Base-by-base conservation (phyloP, 164 flowering plant genomes). In the Berberis thunbergii region DNA sequence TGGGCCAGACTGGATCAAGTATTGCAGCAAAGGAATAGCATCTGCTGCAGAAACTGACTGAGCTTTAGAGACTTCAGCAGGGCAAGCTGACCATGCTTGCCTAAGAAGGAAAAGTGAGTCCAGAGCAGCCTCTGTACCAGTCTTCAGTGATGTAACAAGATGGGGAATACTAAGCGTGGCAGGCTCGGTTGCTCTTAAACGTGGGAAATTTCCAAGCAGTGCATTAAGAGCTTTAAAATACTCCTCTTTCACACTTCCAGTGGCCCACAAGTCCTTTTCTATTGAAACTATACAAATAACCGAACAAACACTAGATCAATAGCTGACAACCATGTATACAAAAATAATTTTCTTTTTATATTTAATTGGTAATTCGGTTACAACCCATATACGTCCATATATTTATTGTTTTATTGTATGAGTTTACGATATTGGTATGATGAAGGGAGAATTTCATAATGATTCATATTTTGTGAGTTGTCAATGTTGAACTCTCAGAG, bases 81-180 rank as follows among this genome's bases (percentile, higher is more conserved):
- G 49, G 49, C 49, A 46, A 46, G 49, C 8, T 46, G 97, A 82
- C 99, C 99, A 94, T 62, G 97, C 97, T 85, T 91, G 97, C 73
- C 96, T 82, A 44, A 94, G 87, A 68, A 91, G 91, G 71, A 80
- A 83, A 43, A 91, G 85, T 38, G 97, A 82, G 69, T 94, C 97
- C 74, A 94, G 70, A 2, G 96, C 93, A 58, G 93, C 86, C 81
- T 89, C 97, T 3, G 87, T 74, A 4, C 88, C 88, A 53, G 89
- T 84, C 75, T 87, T 94, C 45, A 94, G 87, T 48, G 96, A 81
- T 6, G 89, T 82, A 13, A 94, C 97, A 57, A 94, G 73, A 75
- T 94, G 99, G 40, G 97, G 96, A 71, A 94, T 94, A 65, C 90
- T 78, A 6, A 94, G 91, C 10, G 99, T 94, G 38, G 97, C 96